Evolutionary conservation across 1,284 basidiomycete species (phyloP).

Genomic region (Naganishia cerealis): DNA sequence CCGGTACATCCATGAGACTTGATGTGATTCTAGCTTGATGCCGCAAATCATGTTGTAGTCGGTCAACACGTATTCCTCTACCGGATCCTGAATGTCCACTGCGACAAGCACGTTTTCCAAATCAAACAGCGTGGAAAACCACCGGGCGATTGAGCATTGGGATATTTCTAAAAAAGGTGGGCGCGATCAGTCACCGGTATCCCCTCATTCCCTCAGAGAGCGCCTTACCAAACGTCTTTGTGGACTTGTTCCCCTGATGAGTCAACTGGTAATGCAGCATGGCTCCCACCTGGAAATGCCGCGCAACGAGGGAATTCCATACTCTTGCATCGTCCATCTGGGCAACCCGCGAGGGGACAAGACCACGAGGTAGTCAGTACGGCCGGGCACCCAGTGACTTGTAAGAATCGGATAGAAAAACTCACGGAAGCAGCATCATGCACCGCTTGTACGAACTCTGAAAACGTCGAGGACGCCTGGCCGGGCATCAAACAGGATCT

Average conservation of each 20-base stretch:
- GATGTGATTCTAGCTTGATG: conserved; percentile 8
- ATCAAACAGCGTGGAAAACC: conserved; percentile 21
- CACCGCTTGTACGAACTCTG: conserved; percentile 5
- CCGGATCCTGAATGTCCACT: conserved; percentile 14
- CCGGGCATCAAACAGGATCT: conserved; percentile 23
- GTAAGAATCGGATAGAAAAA: background rate
- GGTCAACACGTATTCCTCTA: conserved; percentile 24
- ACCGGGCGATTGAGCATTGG: conserved; percentile 19
- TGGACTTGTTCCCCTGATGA: conserved; percentile 22
- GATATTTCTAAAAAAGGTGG: conserved; percentile 8
- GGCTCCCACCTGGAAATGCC: conserved; percentile 1
- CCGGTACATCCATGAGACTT: conserved; percentile 13
- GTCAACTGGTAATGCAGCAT: conserved; percentile 18
- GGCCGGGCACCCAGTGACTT: background rate
- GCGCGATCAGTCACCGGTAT: background rate
- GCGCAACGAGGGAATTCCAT: conserved; percentile 9
- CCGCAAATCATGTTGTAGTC: conserved; percentile 19
- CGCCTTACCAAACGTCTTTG: conserved; percentile 18
- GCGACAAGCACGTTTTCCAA: conserved; percentile 16
- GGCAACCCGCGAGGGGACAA: no score
- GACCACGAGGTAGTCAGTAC: background rate
- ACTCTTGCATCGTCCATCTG: conserved; percentile 5
- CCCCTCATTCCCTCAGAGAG: background rate
- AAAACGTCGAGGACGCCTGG: background rate
- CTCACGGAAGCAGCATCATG: conserved; percentile 7